Conservation (phyloP, 805 yeast species). For the Candida vartiovaarae region DNA sequence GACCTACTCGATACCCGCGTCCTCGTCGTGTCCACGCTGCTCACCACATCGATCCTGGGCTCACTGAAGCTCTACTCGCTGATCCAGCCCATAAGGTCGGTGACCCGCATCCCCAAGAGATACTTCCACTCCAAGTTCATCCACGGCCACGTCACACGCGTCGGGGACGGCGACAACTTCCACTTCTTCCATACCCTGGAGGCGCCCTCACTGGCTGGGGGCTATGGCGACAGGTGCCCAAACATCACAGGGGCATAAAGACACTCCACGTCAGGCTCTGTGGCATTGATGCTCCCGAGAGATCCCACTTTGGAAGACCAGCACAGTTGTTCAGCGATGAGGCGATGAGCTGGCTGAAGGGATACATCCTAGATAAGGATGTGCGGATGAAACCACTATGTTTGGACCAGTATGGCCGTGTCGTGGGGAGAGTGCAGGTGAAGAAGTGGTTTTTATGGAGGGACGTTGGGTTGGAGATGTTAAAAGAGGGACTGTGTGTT, state of each 20-base stretch:
- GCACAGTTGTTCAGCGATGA: slow-evolving; percentile 86
- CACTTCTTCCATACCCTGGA: slow-evolving; percentile 93
- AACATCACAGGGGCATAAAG: slow-evolving; percentile 38
- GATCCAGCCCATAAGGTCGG: slow-evolving; percentile 44
- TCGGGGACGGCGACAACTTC: slow-evolving; percentile 95
- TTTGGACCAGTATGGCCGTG: slow-evolving; percentile 83
- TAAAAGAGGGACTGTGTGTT: slow-evolving; percentile 73
- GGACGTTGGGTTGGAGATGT: slow-evolving; percentile 86
- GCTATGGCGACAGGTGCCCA: slow-evolving; percentile 70
- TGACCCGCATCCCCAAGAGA: slow-evolving; percentile 41
- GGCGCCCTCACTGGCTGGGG: slow-evolving; percentile 90
- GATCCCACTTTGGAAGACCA: slow-evolving; percentile 89
- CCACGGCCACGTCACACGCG: slow-evolving; percentile 76
- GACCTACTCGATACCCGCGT: slow-evolving; percentile 16
- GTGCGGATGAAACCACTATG: slow-evolving; percentile 74
- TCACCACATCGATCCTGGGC: slow-evolving; percentile 35
- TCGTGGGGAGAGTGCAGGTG: slow-evolving; percentile 63
- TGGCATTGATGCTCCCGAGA: slow-evolving; percentile 96
- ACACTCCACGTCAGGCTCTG: slow-evolving; percentile 80
- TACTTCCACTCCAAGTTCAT: slow-evolving; percentile 39
- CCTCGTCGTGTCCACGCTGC: slow-evolving; percentile 24
- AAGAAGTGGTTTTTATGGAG: slow-evolving; percentile 56
- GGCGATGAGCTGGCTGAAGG: slow-evolving; percentile 70
- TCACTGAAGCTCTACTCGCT: slow-evolving; percentile 38
- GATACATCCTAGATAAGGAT: slow-evolving; percentile 54